Percentiles rank a stretch among this genome's conserved stretches.
These are phyloP conservation scores for Aspergillus aculeatinus DNA, from an alignment of 2,329 filamentous ascomycete genomes.

Conservation along the genomic window DNA sequence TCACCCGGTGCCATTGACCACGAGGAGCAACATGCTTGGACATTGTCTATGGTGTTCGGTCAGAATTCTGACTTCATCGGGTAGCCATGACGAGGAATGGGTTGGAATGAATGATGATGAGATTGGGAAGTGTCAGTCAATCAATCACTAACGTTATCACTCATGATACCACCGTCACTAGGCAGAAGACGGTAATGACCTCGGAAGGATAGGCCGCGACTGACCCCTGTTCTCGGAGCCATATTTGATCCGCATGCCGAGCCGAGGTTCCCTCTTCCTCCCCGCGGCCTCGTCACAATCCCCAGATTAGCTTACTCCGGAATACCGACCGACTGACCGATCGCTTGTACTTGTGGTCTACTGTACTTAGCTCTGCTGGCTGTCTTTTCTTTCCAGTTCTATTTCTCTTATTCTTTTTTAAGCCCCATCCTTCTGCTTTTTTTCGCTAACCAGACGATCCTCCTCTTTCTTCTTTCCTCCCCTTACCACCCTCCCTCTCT, in stretches of 20 bases:
- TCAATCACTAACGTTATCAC: neutral
- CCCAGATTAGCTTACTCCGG: neutral
- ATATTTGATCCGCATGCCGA: neutral
- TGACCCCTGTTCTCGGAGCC: neutral
- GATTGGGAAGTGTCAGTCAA: neutral
- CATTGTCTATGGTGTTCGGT: too few species aligned
- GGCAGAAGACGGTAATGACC: neutral
- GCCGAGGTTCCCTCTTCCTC: neutral
- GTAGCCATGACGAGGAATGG: neutral
- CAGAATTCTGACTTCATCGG: neutral
- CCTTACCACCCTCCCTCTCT: slow-evolving; percentile 4
- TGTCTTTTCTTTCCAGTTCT: slow-evolving; percentile 7
- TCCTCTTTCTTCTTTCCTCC: slow-evolving; percentile 4
- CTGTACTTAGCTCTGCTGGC: slow-evolving; percentile 5
- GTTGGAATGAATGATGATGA: neutral
- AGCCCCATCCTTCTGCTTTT: neutral
- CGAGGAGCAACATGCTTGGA: neutral
- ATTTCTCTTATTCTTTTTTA: neutral
- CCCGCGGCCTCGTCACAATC: slow-evolving; percentile 5
- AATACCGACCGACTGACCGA: neutral
- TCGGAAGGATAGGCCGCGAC: neutral
- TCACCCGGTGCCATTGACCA: neutral
- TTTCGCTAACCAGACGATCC: neutral
- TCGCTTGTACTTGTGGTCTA: neutral
- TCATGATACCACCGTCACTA: neutral